Evolutionary conservation across 2,329 filamentous ascomycete genomes (phyloP).

Genomic region (Emergomyces africanus): DNA sequence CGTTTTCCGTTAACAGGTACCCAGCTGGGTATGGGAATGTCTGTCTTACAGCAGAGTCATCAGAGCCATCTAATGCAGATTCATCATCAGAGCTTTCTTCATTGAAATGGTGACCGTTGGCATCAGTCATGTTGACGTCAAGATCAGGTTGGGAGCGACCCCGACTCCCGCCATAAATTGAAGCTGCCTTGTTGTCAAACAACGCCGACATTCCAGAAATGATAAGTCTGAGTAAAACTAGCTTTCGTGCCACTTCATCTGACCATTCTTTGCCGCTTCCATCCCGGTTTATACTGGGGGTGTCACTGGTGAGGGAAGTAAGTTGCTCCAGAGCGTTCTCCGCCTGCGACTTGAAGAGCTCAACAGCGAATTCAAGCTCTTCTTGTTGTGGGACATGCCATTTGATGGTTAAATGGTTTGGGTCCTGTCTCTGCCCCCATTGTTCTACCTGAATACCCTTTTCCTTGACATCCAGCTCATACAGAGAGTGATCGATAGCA

Average conservation of each 20-base stretch:
- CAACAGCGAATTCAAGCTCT: slow-evolving; percentile 79
- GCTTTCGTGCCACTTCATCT: slow-evolving; percentile 81
- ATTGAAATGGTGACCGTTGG: slow-evolving; percentile 19
- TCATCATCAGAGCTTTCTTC: slow-evolving; percentile 30
- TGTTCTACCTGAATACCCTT: slow-evolving; percentile 62
- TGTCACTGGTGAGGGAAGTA: slow-evolving; percentile 64
- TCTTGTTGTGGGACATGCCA: slow-evolving; percentile 77
- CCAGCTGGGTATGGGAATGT: slow-evolving; percentile 83
- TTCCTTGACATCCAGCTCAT: slow-evolving; percentile 62
- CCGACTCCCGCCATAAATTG: slow-evolving; percentile 31
- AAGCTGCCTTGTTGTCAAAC: slow-evolving; percentile 67
- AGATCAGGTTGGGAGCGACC: slow-evolving; percentile 19
- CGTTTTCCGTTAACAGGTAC: slow-evolving; percentile 57
- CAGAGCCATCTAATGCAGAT: slow-evolving; percentile 42
- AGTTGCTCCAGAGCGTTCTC: slow-evolving; percentile 63
- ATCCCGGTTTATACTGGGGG: slow-evolving; percentile 72
- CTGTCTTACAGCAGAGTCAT: slow-evolving; percentile 54
- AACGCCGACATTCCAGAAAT: slow-evolving; percentile 80
- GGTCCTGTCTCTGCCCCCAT: slow-evolving; percentile 70
- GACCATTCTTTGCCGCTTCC: slow-evolving; percentile 99
- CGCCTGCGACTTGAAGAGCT: slow-evolving; percentile 76
- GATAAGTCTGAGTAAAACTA: slow-evolving; percentile 78
- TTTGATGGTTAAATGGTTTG: slow-evolving; percentile 64
- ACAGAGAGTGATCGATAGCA: slow-evolving; percentile 76
- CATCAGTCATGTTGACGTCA: slow-evolving; percentile 36